Evolutionary conservation across 305 asterid species (phyloP), one percentile per base, ranked within the genome.

Genomic region (Fraxinus floribunda): DNA sequence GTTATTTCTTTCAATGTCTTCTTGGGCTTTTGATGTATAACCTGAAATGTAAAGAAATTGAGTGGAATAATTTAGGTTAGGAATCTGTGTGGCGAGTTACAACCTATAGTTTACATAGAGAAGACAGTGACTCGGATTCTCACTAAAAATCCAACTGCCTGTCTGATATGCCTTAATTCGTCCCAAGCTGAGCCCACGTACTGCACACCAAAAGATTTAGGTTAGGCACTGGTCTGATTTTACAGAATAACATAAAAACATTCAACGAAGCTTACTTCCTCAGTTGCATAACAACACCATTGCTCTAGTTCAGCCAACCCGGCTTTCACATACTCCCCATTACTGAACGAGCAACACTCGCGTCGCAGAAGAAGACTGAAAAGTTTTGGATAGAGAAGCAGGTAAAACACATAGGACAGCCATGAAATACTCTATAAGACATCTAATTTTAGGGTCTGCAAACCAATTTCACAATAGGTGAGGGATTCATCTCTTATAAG

Each of bases 1-100:
- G 97, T 92, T 57, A 95, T 97, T 86, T 97, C 98, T 78, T 92
- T 78, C 87, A 97, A 89, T 10, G 97, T 89, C 92, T 97, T 97
- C 88, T 95, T 97, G 84, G 99, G 99, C 89, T 97, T 97, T 88
- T 97, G 98, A 90, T 95, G 99, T 86, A 97, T 93, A 81, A 97
- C 99, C 99, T 96, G 97, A 86, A 79, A 83, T 7, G 36, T 66
- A 80, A 24, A 3, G 49, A 76, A 75, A 39, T 75, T 55, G 74
- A 77, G n/a, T 64, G 44, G 71, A 76, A 5, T 57, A 16, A 16
- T 64, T 73, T 70, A 80, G 80, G 78, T 52, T 36, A 44, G 79
- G 75, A 60, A 70, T 79, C 74, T 76, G 62, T 79, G 68, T 35
- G 32, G 57, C 11, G 34, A 46, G 82, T 70, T 46, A 32, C 73